Percentiles rank a stretch among this genome's conserved stretches.
phyloP scores from a whole-genome alignment of 768 basidiomycete species.

The Kwoniella sp. region DNA sequence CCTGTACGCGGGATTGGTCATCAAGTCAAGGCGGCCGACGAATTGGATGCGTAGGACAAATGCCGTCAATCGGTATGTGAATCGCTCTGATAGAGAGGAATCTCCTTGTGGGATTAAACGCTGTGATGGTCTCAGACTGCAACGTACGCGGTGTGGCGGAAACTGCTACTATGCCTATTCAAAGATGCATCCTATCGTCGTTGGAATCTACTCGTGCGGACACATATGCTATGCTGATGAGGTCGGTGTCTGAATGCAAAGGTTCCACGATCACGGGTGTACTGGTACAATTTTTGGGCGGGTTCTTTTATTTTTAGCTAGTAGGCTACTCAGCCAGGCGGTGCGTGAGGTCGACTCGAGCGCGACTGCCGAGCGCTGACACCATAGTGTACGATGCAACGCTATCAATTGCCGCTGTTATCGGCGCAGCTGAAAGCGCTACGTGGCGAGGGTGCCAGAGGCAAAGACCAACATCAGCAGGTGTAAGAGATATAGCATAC shows the following conservation, averaged over 20 bases:
- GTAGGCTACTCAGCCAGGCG: too few species aligned
- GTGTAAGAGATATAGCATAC: not conserved
- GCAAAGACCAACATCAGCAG: not conserved
- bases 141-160: too few species aligned
- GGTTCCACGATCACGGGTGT: not conserved
- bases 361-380: too few species aligned
- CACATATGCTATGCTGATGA: not conserved
- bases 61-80: too few species aligned
- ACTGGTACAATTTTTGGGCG: not conserved
- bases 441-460: not conserved
- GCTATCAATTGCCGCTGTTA: slow-evolving; percentile 22
- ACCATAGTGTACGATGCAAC: too few species aligned
- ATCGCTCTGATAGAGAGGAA: too few species aligned
- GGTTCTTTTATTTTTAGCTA: not conserved
- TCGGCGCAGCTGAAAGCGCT: slow-evolving; percentile 25
- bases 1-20: too few species aligned
- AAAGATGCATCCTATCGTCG: not conserved
- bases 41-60: too few species aligned
- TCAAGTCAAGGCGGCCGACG: too few species aligned
- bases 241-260: not conserved
- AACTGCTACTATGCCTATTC: not conserved
- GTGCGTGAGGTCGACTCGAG: not conserved
- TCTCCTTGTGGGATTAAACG: too few species aligned
- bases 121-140: too few species aligned
- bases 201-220: not conserved